Percentiles rank a stretch among this genome's conserved stretches.
phyloP scores from a whole-genome alignment of 2,329 filamentous ascomycete genomes.

The Diaporthe ampelina region DNA sequence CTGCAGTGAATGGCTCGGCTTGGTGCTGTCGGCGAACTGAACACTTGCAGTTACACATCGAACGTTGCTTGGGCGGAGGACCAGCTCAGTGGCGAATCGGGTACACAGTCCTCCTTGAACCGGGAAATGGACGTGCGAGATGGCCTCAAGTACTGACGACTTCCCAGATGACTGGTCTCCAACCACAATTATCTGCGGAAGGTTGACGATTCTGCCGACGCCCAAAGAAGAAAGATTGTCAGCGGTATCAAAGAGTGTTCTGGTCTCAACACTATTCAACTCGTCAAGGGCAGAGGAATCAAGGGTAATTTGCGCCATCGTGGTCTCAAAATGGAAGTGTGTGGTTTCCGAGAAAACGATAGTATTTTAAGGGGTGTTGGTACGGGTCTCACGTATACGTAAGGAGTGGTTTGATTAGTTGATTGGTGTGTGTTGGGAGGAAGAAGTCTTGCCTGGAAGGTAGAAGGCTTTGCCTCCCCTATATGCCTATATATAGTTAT shows the following conservation, averaged over 20 bases:
- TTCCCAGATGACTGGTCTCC: constrained; percentile 34
- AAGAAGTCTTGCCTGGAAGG: too few species aligned
- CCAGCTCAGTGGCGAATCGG: constrained; percentile 33
- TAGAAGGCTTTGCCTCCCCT: too few species aligned
- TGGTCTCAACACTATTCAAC: neutral
- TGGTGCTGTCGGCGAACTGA: neutral
- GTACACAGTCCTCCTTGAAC: constrained; percentile 22
- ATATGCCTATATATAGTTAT: too few species aligned
- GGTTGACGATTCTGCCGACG: constrained; percentile 5
- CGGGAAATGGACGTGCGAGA: constrained; percentile 25
- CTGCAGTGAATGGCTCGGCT: neutral
- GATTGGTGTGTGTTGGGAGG: too few species aligned
- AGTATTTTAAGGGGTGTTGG: too few species aligned
- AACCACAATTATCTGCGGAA: constrained; percentile 34
- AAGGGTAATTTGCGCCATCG: neutral
- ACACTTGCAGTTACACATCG: neutral
- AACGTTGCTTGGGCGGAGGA: neutral
- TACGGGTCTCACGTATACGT: too few species aligned
- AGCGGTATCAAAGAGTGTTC: neutral
- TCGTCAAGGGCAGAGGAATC: neutral
- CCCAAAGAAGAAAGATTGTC: neutral
- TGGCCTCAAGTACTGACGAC: constrained; percentile 34
- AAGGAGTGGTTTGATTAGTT: too few species aligned
- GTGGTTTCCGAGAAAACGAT: too few species aligned
- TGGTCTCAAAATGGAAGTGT: too few species aligned